Evolutionary conservation across 495 filamentous ascomycete species (phyloP), one percentile per base, ranked within the genome.

Genomic region (Terfezia claveryi): DNA sequence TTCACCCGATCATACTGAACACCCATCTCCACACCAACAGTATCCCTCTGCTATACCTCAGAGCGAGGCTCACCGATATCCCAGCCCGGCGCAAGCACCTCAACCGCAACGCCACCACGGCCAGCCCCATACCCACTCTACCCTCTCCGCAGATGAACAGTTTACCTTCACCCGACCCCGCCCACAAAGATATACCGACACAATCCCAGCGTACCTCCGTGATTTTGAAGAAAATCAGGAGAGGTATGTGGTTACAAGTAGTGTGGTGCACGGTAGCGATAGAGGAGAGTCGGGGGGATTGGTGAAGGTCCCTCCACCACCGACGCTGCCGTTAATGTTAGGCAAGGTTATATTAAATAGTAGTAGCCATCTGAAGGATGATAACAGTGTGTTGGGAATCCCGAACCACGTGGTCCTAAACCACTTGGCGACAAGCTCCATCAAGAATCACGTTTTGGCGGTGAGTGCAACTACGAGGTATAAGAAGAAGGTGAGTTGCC

Each of bases 371-470:
- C 87, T 94, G 73, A 96, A 95, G 70, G 91, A 96, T 68, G 91
- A 98, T 65, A 92, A 85, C 67, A 94, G 87, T 69, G 92, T 98
- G 49, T 69, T 98, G 41, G 87, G 80, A 53, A 87, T 94, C 72
- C 91, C 91, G 12, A 98, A 96, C 61, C 91, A 98, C 59, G 94
- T 91, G 2, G 86, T 98, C 27, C 69, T 98, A 59, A 98, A 98
- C 60, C 91, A 98, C 67, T 71, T 98, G 50, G 89, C 89, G n/a
- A 98, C 91, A 4, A 94, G 87, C 72, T 94, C 87, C 68, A 98
- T 98, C 68, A 95, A 94, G 69, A 84, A 93, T 56, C 83, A 85
- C 54, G 83, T 96, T 32, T 74, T 98, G 57, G 91, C 92, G n/a
- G 91, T 93, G 4, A 94, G 87, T 64, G 91, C 86, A 16, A 98